A percentile compares a stretch with the other conserved stretches of the same genome.
These are phyloP conservation scores for Yamadazyma kanchanaburiensis DNA, from an alignment of 1,139 yeast species.

Conservation along the genomic window DNA sequence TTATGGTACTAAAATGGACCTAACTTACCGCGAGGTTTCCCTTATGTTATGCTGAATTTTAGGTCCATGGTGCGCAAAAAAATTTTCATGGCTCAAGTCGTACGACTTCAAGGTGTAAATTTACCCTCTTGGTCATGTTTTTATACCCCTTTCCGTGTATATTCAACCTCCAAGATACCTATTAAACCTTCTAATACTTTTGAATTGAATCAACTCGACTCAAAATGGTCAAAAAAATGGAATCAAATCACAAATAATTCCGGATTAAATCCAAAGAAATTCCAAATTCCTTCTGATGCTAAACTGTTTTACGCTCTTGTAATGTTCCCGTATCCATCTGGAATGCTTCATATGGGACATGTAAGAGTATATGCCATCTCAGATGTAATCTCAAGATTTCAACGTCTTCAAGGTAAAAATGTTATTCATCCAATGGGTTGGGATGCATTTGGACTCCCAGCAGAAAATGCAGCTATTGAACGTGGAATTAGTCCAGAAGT, in stretches of 20 bases:
- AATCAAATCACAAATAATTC: conserved; percentile 26
- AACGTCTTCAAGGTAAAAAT: conserved; percentile 68
- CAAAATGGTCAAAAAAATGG: conserved; percentile 57
- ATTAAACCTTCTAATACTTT: no score
- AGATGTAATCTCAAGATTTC: conserved; percentile 77
- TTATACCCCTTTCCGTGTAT: no score
- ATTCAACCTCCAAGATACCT: no score
- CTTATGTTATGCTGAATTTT: no score
- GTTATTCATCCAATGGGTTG: conserved; percentile 98
- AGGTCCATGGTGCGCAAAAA: no score
- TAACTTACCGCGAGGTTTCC: no score
- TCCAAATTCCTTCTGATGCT: conserved; percentile 17
- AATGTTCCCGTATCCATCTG: conserved; percentile 97
- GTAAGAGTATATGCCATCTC: conserved; percentile 87
- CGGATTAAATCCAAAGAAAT: conserved; percentile 44
- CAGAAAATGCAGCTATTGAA: conserved; percentile 96
- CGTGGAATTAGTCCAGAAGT: conserved; percentile 70
- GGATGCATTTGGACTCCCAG: conserved; percentile 98
- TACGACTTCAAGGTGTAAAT: no score
- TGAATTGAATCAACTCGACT: neutral
- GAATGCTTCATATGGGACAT: conserved; percentile 90
- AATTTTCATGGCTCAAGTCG: no score
- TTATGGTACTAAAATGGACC: no score
- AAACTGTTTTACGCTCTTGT: conserved; percentile 65
- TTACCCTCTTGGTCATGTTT: no score